Base-by-base conservation (phyloP, 805 yeast species). In the Wickerhamomyces ciferrii region DNA sequence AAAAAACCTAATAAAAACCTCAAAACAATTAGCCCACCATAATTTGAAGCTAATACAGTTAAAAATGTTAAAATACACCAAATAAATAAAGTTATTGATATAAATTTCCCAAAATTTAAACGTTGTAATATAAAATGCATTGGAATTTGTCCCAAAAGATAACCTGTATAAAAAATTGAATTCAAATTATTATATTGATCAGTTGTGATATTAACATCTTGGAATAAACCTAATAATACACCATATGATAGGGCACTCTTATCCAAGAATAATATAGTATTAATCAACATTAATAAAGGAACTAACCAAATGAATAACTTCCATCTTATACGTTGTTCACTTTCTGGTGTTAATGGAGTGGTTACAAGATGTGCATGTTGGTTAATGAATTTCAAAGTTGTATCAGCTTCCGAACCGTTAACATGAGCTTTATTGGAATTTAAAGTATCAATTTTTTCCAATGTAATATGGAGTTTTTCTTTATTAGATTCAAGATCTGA, bases 101-200 rank as follows among this genome's bases (percentile, higher is more conserved):
- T 47, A 10, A 53, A 45, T 36, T 53, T 50, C 5, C 52, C 45
- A 24, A 63, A 41, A 11, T 54, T 57, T 56, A 70, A 61, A 49
- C 58, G 59, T 58, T 74, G 74, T 52, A 79, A 62, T 50, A 53
- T 57, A 25, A 58, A 55, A 14, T 66, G 59, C 2, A 76, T 68
- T 7, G 81, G 81, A 42, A 66, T 66, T 45, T 70, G 74, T 46
- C 72, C 74, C 7, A 63, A 65, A 48, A 78, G 53, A 54, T 76
- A 78, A 0, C 76, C 78, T 34, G 72, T 59, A 53, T 74, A 74
- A 47, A 74, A 74, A 21, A 65, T 46, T 4, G 69, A 60, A 42
- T 64, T 62, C 36, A 59, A 53, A 44, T 65, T 60, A 43, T 65
- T 59, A 49, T 57, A 65, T 27, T 56, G 52, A 41, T 53, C 41